Base-by-base conservation (phyloP, 371 early-diverging fungal genomes). In the Syncephalastrum contaminatum region DNA sequence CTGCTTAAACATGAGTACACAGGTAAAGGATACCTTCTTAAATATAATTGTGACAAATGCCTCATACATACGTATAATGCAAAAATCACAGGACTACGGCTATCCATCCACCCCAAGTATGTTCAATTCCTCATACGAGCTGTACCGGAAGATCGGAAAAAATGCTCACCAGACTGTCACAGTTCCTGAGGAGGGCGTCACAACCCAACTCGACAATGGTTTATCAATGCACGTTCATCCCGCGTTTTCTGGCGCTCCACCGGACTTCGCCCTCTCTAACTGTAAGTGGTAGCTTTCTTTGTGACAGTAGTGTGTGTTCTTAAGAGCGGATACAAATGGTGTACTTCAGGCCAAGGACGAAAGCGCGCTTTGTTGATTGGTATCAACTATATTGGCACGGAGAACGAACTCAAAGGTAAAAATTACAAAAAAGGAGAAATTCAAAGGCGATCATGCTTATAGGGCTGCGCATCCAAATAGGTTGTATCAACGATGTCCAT, bases 401-500 rank as follows among this genome's bases (percentile, higher is more conserved):
- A 63, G 27, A 70, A 70, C 45, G 84, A 80, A 58, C 82, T 95
- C 40, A 66, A 77, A 46, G 89, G 86, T 71, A 57, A 48, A 48
- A 51, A 51, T 50, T 39, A n/a, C 43, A 20, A 36, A 51, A 36
- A 18, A 20, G 42, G 41, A 19, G 16, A 30, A n/a, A 27, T 4
- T 21, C 15, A 15, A 18, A 45, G 51, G 19, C 15, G 40, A 19
- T 24, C 36, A 30, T 14, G 21, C 22, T 18, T 8, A 18, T 16
- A 56, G 43, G 8, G 47, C 16, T 21, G 15, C 24, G 10, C 20
- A 41, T 25, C 13, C 7, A 40, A 21, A 16, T 51, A 70, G 90
- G 95, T 8, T 97, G 96, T 71, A 88, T 93, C 64, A 96, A 96
- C 65, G 97, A 97, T 67, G 96, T 95, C 15, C 70, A 85, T 46